Evolutionary conservation across 768 basidiomycete species (phyloP).

Genomic region (Lactarius quietus): DNA sequence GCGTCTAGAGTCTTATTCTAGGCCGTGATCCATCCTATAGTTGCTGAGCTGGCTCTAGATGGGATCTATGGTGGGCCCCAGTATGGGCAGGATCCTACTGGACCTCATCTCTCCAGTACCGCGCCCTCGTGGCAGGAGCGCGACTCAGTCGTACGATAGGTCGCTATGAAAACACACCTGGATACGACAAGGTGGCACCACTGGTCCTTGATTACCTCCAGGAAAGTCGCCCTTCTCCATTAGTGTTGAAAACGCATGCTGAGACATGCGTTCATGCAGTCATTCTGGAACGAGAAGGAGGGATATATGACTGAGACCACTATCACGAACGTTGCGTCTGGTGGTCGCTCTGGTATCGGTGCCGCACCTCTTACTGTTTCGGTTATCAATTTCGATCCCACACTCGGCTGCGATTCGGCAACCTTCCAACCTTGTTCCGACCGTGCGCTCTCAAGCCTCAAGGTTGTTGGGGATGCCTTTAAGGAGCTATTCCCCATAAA

Average conservation of each 20-base stretch:
- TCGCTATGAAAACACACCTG: neutral
- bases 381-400: neutral
- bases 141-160: neutral
- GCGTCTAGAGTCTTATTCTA: neutral
- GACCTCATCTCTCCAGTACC: neutral
- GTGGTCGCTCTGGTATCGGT: neutral
- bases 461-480: neutral
- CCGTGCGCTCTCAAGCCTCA: slow-evolving; percentile 4
- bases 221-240: neutral
- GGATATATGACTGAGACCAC: neutral
- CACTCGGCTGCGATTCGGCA: neutral
- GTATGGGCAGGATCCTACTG: neutral
- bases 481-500: neutral
- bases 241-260: neutral
- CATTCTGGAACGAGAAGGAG: neutral
- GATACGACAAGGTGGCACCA: neutral
- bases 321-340: neutral
- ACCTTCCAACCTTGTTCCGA: neutral
- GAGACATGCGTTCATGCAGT: neutral
- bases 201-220: neutral
- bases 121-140: neutral
- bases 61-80: neutral
- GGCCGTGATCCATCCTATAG: no score
- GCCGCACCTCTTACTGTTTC: neutral
- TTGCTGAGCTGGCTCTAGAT: neutral